phyloP scores from a whole-genome alignment of 2,329 filamentous ascomycete species.

The Colletotrichum orbiculare region DNA sequence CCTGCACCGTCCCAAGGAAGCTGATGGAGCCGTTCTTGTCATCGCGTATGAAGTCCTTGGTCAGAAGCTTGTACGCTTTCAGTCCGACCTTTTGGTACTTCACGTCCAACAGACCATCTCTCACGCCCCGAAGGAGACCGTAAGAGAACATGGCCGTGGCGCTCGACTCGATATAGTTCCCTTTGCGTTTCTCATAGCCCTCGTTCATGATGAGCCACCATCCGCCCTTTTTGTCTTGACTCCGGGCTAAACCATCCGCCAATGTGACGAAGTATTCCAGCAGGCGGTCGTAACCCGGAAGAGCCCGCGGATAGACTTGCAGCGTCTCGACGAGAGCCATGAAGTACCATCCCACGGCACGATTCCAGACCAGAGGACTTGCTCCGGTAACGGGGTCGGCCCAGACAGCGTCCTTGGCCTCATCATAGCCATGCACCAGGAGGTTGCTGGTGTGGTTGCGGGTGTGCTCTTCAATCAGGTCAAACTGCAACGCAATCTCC shows the following conservation, averaged over 20 bases:
- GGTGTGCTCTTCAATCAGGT: conserved; percentile 57
- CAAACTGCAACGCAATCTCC: conserved; percentile 57
- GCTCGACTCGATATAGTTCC: conserved; percentile 71
- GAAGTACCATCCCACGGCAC: conserved; percentile 65
- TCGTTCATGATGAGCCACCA: conserved; percentile 70
- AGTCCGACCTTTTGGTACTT: conserved; percentile 50
- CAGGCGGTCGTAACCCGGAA: conserved; percentile 49
- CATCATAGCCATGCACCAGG: conserved; percentile 66
- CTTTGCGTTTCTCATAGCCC: conserved; percentile 55
- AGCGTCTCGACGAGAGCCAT: conserved; percentile 62
- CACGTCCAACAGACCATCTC: conserved; percentile 47
- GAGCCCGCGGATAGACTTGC: conserved; percentile 54
- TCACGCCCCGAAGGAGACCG: conserved; percentile 56
- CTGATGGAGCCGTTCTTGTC: conserved; percentile 59
- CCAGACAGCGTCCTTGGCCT: conserved; percentile 60
- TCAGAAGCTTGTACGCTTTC: conserved; percentile 48
- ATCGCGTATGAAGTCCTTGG: conserved; percentile 57
- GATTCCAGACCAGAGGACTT: conserved; percentile 64
- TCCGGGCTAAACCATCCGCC: conserved; percentile 52
- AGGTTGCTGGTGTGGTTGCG: conserved; percentile 52
- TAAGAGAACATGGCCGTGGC: conserved; percentile 69
- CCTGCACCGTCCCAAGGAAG: conserved; percentile 63
- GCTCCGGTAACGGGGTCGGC: conserved; percentile 61
- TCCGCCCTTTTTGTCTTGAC: conserved; percentile 57
- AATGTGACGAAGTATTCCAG: conserved; percentile 53